Percentiles rank a stretch among this genome's conserved stretches.
These are phyloP conservation scores for Sambucus nigra DNA, from an alignment of 129 eudicot species.

Conservation along the genomic window DNA sequence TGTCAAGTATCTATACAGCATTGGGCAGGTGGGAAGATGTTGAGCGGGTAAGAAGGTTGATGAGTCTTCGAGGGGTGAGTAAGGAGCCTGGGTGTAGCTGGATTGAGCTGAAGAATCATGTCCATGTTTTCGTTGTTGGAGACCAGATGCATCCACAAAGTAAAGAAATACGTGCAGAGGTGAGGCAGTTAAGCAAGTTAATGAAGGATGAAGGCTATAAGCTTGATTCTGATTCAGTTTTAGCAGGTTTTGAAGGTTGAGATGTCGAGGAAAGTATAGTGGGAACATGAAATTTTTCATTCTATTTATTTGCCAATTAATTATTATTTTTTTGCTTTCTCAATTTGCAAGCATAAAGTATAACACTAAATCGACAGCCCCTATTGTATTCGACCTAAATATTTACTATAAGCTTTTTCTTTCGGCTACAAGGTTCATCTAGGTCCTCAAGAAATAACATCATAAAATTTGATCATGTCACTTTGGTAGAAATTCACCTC, in stretches of 20 bases:
- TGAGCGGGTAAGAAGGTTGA: constrained; percentile 50
- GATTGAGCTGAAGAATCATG: constrained; percentile 71
- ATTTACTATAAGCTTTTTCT: too few relatives aligned
- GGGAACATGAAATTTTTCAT: neutral
- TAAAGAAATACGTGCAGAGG: constrained; percentile 36
- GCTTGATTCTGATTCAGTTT: constrained; percentile 30
- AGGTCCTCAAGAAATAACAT: too few relatives aligned
- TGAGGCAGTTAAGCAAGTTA: constrained; percentile 34
- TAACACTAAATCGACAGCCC: neutral
- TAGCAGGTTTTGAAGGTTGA: constrained; percentile 24
- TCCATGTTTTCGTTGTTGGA: constrained; percentile 80
- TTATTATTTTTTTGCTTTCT: neutral
- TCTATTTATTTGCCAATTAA: neutral
- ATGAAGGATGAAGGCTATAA: constrained; percentile 61
- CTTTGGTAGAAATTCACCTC: too few relatives aligned
- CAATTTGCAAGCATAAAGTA: neutral
- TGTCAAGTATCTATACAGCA: constrained; percentile 64
- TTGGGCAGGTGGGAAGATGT: constrained; percentile 60
- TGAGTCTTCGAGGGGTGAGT: constrained; percentile 56
- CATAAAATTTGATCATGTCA: too few relatives aligned
- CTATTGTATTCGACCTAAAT: neutral
- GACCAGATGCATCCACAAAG: constrained; percentile 62
- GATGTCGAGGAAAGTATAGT: neutral
- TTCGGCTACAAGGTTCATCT: too few relatives aligned
- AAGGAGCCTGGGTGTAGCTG: constrained; percentile 94